Evolutionary conservation across 2,329 filamentous ascomycete species (phyloP).

Genomic region (Blastomyces percursus): DNA sequence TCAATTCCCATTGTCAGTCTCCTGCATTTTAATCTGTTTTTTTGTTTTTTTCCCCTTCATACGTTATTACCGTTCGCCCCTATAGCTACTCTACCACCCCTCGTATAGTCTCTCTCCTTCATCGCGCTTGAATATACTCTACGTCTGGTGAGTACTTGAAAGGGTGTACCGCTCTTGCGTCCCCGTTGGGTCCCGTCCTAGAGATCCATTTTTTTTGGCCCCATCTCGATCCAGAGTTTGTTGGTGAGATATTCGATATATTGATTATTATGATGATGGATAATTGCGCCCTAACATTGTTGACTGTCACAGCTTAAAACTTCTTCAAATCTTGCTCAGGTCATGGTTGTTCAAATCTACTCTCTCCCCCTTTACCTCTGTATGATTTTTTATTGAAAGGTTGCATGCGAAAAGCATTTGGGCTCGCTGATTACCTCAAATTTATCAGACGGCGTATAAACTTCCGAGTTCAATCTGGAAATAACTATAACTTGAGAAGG

Average conservation of each 20-base stretch:
- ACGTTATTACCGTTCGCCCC: background rate
- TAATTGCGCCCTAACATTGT: background rate
- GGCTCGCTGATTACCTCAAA: background rate
- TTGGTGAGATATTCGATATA: background rate
- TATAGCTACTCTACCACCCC: background rate
- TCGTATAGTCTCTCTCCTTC: background rate
- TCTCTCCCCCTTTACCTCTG: background rate
- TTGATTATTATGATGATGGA: background rate
- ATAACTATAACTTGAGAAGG: constrained; percentile 1
- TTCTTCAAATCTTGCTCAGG: background rate
- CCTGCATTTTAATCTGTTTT: background rate
- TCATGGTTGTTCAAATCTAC: background rate
- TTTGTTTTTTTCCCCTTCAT: background rate
- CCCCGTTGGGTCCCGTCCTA: background rate
- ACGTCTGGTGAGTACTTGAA: background rate
- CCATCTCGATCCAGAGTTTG: constrained; percentile 1
- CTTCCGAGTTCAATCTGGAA: background rate
- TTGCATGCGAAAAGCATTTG: background rate
- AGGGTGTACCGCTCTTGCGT: too few species aligned
- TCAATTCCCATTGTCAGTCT: background rate
- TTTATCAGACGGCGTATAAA: background rate
- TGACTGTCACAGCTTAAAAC: background rate
- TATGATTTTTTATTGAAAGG: constrained; percentile 1
- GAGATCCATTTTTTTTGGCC: background rate
- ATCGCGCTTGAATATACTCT: background rate